Evolutionary conservation across 176 grass and related monocot genomes (phyloP).

Genomic region (Echinochloa phyllopogon): DNA sequence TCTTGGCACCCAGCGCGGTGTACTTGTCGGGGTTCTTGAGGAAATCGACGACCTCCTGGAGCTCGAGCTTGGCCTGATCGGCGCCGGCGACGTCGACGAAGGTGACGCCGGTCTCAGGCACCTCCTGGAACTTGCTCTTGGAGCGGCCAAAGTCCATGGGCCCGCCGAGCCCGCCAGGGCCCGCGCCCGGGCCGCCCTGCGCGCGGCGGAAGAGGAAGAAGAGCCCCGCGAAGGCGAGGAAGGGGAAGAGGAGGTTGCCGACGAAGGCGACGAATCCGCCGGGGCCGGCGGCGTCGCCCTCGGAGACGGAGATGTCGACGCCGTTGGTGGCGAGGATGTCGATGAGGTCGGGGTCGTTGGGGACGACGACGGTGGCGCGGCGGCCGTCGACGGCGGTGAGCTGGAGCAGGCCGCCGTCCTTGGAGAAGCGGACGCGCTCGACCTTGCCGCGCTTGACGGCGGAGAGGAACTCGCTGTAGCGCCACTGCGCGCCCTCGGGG

Average conservation of each 20-base stretch:
- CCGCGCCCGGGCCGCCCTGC: slow-evolving; percentile 75
- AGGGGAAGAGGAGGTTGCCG: slow-evolving; percentile 89
- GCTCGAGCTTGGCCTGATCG: slow-evolving; percentile 97
- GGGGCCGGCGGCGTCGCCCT: slow-evolving; percentile 67
- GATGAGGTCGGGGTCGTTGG: slow-evolving; percentile 92
- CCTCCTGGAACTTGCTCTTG: slow-evolving; percentile 99
- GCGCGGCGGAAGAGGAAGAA: slow-evolving; percentile 98
- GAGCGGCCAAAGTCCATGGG: slow-evolving; percentile 98
- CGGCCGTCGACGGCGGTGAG: slow-evolving; percentile 80
- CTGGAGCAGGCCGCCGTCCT: slow-evolving; percentile 82
- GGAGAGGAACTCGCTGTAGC: slow-evolving; percentile 94
- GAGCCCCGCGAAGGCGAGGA: slow-evolving; percentile 87
- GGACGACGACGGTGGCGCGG: slow-evolving; percentile 75
- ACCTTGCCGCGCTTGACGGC: slow-evolving; percentile 94
- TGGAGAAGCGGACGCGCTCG: slow-evolving; percentile 87
- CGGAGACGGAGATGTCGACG: slow-evolving; percentile 96
- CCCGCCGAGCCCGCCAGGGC: slow-evolving; percentile 82
- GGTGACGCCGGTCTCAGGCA: slow-evolving; percentile 82
- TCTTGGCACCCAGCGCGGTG: slow-evolving; percentile 92
- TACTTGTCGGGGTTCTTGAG: slow-evolving; percentile 98
- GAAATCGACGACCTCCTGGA: slow-evolving; percentile 97
- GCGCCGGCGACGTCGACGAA: slow-evolving; percentile 92
- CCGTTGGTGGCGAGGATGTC: slow-evolving; percentile 97
- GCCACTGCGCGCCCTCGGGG: slow-evolving; percentile 85
- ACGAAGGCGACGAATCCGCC: slow-evolving; percentile 72